These are phyloP conservation scores for Tulasnella sp. DNA, from an alignment of 768 basidiomycete species.

Conservation along the genomic window DNA sequence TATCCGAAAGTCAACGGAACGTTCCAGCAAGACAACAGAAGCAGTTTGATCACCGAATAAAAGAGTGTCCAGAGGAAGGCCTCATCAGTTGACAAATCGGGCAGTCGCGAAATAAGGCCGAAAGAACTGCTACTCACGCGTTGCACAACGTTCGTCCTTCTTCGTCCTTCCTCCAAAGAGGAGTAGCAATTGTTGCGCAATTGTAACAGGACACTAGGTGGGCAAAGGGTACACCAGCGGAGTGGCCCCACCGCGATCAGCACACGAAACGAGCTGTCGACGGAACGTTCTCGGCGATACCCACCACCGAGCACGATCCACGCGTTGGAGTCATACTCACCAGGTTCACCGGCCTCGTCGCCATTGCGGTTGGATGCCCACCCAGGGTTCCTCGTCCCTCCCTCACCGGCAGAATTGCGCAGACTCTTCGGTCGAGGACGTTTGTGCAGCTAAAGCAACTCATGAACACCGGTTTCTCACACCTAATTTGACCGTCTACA, in stretches of 20 bases:
- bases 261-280: not conserved
- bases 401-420: slow-evolving; percentile 64
- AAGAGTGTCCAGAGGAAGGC: slow-evolving; percentile 17
- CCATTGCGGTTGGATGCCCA: slow-evolving; percentile 46
- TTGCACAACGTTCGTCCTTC: slow-evolving; percentile 88
- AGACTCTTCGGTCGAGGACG: slow-evolving; percentile 80
- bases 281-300: not conserved
- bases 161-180: slow-evolving; percentile 82
- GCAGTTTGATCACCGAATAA: too few relatives aligned
- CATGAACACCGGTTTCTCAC: not conserved
- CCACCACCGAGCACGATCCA: not conserved
- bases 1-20: slow-evolving; percentile 23
- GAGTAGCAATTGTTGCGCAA: slow-evolving; percentile 80
- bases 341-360: slow-evolving; percentile 50
- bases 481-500: slow-evolving; percentile 17
- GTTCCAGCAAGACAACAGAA: slow-evolving; percentile 7
- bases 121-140: slow-evolving; percentile 42
- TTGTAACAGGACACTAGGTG: slow-evolving; percentile 74
- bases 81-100: too few relatives aligned
- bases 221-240: not conserved
- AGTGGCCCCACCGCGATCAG: not conserved
- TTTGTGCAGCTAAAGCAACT: slow-evolving; percentile 41
- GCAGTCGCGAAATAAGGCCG: slow-evolving; percentile 4
- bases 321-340: slow-evolving; percentile 22
- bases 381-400: slow-evolving; percentile 39